These are phyloP conservation scores for Xerocomus amazonicus DNA, from an alignment of 1,284 basidiomycete species.

Conservation along the genomic window DNA sequence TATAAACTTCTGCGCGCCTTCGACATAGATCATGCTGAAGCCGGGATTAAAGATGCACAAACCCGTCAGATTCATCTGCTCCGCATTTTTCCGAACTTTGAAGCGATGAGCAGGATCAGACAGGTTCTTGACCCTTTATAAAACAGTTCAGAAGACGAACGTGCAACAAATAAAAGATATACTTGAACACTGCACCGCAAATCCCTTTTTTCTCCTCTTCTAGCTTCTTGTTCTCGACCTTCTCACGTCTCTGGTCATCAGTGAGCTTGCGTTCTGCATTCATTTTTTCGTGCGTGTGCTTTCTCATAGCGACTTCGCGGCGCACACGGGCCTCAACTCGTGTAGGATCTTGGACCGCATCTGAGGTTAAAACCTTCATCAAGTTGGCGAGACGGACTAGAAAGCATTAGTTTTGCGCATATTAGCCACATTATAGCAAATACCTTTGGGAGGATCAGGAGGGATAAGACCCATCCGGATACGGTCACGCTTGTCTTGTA, in stretches of 20 bases:
- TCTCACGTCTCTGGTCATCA: constrained; percentile 84
- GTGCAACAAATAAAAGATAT: constrained; percentile 30
- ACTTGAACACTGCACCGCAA: constrained; percentile 88
- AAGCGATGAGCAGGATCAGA: constrained; percentile 92
- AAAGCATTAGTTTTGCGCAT: constrained; percentile 9
- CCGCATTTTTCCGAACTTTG: constrained; percentile 95
- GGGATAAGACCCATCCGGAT: constrained; percentile 96
- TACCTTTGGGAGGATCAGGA: constrained; percentile 93
- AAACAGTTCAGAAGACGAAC: neutral
- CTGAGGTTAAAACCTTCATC: constrained; percentile 97
- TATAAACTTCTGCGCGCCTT: constrained; percentile 85
- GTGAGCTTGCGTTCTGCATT: constrained; percentile 91
- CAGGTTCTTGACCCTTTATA: constrained; percentile 75
- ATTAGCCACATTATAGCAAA: neutral
- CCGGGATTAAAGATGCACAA: constrained; percentile 85
- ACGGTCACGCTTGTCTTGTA: constrained; percentile 93
- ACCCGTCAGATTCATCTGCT: constrained; percentile 86
- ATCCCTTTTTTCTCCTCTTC: constrained; percentile 90
- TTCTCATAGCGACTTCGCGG: constrained; percentile 88
- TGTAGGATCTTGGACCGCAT: constrained; percentile 96
- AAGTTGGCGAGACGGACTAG: constrained; percentile 91
- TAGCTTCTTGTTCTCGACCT: constrained; percentile 77
- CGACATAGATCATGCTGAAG: constrained; percentile 91
- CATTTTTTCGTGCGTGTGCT: constrained; percentile 88
- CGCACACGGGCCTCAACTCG: constrained; percentile 94